A percentile compares a stretch with the other conserved stretches of the same genome.
phyloP scores from a whole-genome alignment of 2,329 filamentous ascomycete species.

The Periglandula ipomoeae region DNA sequence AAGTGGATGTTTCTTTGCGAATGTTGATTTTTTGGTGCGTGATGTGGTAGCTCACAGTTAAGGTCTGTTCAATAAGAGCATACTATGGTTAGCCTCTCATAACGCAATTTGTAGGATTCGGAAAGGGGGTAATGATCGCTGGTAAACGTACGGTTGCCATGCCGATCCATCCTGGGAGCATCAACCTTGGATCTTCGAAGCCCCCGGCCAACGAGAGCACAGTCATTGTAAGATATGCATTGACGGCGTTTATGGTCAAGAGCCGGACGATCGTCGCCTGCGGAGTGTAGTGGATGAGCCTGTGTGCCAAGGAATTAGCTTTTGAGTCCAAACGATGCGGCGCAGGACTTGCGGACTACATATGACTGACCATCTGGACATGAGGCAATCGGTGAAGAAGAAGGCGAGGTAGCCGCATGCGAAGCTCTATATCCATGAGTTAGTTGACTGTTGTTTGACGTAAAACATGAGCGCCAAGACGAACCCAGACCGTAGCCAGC shows the following conservation, averaged over 20 bases:
- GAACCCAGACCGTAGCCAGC: slow-evolving; percentile 66
- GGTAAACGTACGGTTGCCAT: slow-evolving; percentile 55
- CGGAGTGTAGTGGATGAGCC: slow-evolving; percentile 78
- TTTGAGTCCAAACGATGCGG: background rate
- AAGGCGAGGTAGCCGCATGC: slow-evolving; percentile 72
- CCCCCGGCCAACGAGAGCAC: slow-evolving; percentile 62
- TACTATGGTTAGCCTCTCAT: background rate
- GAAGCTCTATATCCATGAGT: slow-evolving; percentile 45
- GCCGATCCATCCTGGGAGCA: slow-evolving; percentile 69
- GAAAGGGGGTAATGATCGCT: background rate
- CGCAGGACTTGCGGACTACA: background rate
- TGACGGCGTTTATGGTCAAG: slow-evolving; percentile 63
- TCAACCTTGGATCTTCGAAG: slow-evolving; percentile 58
- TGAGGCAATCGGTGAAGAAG: slow-evolving; percentile 76
- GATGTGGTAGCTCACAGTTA: slow-evolving; percentile 67
- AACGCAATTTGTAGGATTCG: too few species aligned
- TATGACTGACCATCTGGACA: slow-evolving; percentile 62
- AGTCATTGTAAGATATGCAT: slow-evolving; percentile 66
- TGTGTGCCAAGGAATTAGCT: slow-evolving; percentile 20
- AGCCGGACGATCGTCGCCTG: slow-evolving; percentile 73
- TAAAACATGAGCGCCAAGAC: slow-evolving; percentile 17
- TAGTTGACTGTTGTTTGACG: background rate
- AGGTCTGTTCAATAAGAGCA: slow-evolving; percentile 40
- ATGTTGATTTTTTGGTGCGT: slow-evolving; percentile 74
- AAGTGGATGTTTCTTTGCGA: slow-evolving; percentile 67